A percentile compares a stretch with the other conserved stretches of the same genome.
Conservation (phyloP, 2,329 filamentous ascomycete genomes). For the Tricladium varicosporioides region DNA sequence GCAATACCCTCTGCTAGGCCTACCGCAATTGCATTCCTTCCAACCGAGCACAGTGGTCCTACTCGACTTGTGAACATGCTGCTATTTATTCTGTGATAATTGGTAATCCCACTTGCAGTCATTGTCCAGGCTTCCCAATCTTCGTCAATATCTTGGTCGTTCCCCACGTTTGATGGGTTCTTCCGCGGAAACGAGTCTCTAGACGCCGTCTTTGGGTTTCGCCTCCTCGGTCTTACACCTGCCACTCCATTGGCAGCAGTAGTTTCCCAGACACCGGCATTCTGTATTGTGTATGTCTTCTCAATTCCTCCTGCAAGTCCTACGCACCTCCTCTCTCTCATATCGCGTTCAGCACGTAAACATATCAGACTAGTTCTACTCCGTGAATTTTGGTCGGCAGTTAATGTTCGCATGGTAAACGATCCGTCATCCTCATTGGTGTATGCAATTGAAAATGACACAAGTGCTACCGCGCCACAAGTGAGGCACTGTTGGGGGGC, state of each 20-base stretch:
- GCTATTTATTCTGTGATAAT: background rate
- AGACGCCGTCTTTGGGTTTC: background rate
- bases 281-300: background rate
- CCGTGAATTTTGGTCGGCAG: background rate
- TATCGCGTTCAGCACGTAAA: background rate
- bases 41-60: background rate
- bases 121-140: background rate
- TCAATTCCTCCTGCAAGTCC: background rate
- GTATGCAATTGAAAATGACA: background rate
- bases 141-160: background rate
- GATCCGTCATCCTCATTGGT: background rate
- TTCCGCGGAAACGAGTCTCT: background rate
- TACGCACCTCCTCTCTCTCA: background rate
- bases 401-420: background rate
- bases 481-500: background rate
- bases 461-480: background rate
- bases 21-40: background rate
- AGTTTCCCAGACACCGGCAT: background rate
- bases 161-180: background rate
- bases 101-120: background rate
- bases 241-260: background rate
- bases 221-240: background rate
- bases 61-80: background rate
- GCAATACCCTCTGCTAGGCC: background rate
- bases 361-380: background rate